These are phyloP conservation scores for Annulohypoxylon moriforme DNA, from an alignment of 495 filamentous ascomycete genomes.

Conservation along the genomic window DNA sequence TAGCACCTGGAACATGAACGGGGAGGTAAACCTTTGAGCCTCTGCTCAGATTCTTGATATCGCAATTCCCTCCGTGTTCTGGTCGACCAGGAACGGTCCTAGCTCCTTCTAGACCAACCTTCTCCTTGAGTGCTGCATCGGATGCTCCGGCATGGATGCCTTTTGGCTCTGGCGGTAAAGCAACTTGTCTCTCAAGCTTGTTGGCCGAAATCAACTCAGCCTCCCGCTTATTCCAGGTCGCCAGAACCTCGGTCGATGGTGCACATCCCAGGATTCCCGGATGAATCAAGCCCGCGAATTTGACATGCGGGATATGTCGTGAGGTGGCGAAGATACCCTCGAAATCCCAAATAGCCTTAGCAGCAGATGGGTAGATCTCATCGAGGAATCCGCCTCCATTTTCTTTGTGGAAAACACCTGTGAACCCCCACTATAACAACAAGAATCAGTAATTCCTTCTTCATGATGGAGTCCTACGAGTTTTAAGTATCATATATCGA, in stretches of 20 bases:
- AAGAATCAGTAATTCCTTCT: no score
- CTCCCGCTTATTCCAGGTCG: slow-evolving; percentile 84
- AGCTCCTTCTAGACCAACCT: slow-evolving; percentile 87
- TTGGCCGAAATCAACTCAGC: slow-evolving; percentile 78
- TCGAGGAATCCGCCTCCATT: slow-evolving; percentile 96
- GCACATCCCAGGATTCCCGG: slow-evolving; percentile 94
- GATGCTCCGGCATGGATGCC: slow-evolving; percentile 80
- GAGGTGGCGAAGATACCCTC: slow-evolving; percentile 94
- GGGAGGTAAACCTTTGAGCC: slow-evolving; percentile 92
- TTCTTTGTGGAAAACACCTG: slow-evolving; percentile 80
- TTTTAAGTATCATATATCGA: no score
- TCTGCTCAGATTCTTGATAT: slow-evolving; percentile 90
- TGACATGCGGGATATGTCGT: slow-evolving; percentile 88
- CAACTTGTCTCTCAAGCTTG: slow-evolving; percentile 77
- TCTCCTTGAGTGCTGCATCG: slow-evolving; percentile 69
- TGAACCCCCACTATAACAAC: slow-evolving; percentile 78
- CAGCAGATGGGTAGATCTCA: slow-evolving; percentile 88
- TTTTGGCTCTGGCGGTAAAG: slow-evolving; percentile 76
- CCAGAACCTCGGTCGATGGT: slow-evolving; percentile 73
- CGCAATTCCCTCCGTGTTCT: slow-evolving; percentile 78
- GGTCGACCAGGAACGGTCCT: slow-evolving; percentile 84
- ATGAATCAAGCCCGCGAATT: slow-evolving; percentile 92
- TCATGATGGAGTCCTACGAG: no score
- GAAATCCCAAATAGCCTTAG: slow-evolving; percentile 98
- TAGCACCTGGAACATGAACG: slow-evolving; percentile 83